Conservation (phyloP, 2,329 filamentous ascomycete species). For the Ophiognomonia clavigignenti-juglandacearum region DNA sequence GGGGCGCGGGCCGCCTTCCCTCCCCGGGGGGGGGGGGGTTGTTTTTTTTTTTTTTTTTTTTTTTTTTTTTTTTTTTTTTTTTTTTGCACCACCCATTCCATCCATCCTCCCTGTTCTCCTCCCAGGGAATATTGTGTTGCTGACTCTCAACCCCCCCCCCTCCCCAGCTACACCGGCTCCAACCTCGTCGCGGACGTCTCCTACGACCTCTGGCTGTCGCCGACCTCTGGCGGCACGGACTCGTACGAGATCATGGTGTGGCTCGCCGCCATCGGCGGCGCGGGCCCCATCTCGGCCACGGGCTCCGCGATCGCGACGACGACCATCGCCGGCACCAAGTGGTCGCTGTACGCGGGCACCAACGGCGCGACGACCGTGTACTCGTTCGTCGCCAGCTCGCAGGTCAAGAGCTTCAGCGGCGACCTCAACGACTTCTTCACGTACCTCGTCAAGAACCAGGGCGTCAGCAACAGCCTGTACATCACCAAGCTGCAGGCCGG, state of each 20-base stretch:
- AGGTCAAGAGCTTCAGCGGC: constrained; percentile 48
- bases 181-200: constrained; percentile 48
- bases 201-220: constrained; percentile 56
- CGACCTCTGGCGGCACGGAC: constrained; percentile 34
- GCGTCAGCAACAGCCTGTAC: constrained; percentile 44
- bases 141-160: not conserved
- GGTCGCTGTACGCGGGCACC: constrained; percentile 56
- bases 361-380: constrained; percentile 57
- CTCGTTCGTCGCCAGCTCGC: constrained; percentile 40
- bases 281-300: constrained; percentile 50
- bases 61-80: not conserved
- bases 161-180: constrained; percentile 28
- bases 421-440: constrained; percentile 54
- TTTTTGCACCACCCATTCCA: too few species aligned
- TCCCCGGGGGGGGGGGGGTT: too few species aligned
- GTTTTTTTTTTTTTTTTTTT: not conserved
- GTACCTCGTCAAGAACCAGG: constrained; percentile 47
- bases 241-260: constrained; percentile 65
- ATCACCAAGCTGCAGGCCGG: constrained; percentile 49
- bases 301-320: constrained; percentile 49
- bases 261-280: constrained; percentile 53
- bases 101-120: not conserved
- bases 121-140: not conserved
- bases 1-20: not conserved
- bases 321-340: constrained; percentile 48